phyloP scores from a whole-genome alignment of 2,329 filamentous ascomycete species.

The Daldinia eschscholtzii region DNA sequence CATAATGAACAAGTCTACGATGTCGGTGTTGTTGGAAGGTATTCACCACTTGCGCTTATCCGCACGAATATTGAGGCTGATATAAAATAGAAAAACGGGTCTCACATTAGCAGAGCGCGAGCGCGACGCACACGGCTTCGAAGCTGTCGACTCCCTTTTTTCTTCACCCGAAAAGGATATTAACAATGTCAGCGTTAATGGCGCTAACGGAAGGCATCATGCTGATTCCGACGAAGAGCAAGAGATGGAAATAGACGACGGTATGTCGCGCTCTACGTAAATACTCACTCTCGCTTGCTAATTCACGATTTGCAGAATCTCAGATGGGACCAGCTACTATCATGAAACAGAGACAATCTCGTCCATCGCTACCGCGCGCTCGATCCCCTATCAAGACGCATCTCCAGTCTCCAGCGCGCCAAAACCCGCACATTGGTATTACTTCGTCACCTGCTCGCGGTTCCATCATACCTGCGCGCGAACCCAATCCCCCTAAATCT shows the following conservation, averaged over 20 bases:
- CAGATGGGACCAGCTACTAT: constrained; percentile 67
- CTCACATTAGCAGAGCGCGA: constrained; percentile 83
- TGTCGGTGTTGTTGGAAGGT: constrained; percentile 65
- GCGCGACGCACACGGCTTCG: constrained; percentile 92
- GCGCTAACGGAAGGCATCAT: constrained; percentile 48
- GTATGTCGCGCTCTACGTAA: constrained; percentile 54
- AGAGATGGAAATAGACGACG: constrained; percentile 67
- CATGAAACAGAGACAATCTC: constrained; percentile 64
- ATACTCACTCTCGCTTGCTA: constrained; percentile 7
- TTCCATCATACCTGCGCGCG: constrained; percentile 50
- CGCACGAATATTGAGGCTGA: constrained; percentile 18
- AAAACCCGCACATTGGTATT: constrained; percentile 69
- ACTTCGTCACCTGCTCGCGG: constrained; percentile 63
- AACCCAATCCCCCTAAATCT: constrained; percentile 53
- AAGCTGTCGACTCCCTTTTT: constrained; percentile 87
- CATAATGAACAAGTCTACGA: constrained; percentile 63
- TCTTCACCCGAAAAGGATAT: constrained; percentile 80
- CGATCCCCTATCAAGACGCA: constrained; percentile 74
- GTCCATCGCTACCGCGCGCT: constrained; percentile 61
- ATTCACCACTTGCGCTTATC: constrained; percentile 12
- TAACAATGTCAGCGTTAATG: constrained; percentile 48
- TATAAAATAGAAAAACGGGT: constrained; percentile 81
- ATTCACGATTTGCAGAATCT: constrained; percentile 55
- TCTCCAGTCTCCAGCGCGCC: constrained; percentile 71
- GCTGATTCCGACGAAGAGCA: constrained; percentile 54